These are phyloP conservation scores for Suillus sp. DNA, from an alignment of 768 basidiomycete genomes.

Conservation along the genomic window DNA sequence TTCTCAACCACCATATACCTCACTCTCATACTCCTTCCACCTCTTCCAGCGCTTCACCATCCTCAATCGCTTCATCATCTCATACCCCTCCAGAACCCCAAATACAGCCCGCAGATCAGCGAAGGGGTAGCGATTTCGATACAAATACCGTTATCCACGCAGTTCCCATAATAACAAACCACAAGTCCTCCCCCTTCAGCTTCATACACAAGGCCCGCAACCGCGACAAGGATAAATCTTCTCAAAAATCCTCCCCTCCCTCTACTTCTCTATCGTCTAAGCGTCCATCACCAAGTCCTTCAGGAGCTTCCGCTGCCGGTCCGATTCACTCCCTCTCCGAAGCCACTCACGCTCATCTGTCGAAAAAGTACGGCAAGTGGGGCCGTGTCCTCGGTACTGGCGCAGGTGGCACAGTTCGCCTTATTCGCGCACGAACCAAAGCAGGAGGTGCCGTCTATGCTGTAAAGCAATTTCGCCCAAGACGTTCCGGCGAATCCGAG, in stretches of 20 bases:
- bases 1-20: conserved; percentile 90
- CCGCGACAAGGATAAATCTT: conserved; percentile 23
- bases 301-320: conserved; percentile 26
- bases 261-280: conserved; percentile 26
- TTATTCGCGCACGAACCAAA: conserved; percentile 87
- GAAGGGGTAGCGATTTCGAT: conserved; percentile 39
- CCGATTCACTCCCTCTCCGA: conserved; percentile 68
- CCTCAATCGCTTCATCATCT: conserved; percentile 32
- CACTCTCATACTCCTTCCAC: conserved; percentile 42
- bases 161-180: conserved; percentile 28
- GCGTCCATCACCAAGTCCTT: conserved; percentile 32
- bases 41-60: conserved; percentile 25
- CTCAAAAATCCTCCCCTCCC: conserved; percentile 29
- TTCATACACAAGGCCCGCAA: conserved; percentile 40
- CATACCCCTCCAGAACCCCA: conserved; percentile 35
- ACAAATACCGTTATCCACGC: conserved; percentile 35
- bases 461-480: conserved; percentile 96
- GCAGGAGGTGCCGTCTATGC: conserved; percentile 86
- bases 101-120: conserved; percentile 38
- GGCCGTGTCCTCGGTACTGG: conserved; percentile 93
- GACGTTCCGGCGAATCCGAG: conserved; percentile 84
- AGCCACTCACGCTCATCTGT: conserved; percentile 85
- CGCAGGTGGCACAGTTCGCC: conserved; percentile 96
- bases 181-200: conserved; percentile 31
- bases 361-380: conserved; percentile 99